These are phyloP conservation scores for Halophytophthora batemanensis DNA, from an alignment of 352 stramenopile species.

Conservation along the genomic window DNA sequence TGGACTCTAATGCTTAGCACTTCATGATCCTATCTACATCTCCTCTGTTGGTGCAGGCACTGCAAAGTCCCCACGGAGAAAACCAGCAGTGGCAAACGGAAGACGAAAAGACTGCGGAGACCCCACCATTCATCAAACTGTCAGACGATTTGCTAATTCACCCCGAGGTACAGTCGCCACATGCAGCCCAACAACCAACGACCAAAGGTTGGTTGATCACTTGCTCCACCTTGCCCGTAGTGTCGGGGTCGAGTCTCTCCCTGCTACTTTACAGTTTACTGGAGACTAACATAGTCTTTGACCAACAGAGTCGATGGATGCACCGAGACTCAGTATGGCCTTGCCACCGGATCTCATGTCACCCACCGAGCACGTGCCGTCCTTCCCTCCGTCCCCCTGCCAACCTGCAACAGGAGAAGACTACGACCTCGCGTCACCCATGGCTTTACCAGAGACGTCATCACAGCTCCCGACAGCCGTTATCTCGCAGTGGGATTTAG, in stretches of 20 bases:
- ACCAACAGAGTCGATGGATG: slow-evolving; percentile 2
- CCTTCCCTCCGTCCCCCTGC: slow-evolving; percentile 35
- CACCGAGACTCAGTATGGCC: not conserved
- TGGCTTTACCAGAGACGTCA: slow-evolving; percentile 49
- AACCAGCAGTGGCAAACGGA: slow-evolving; percentile 47
- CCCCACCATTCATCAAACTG: not conserved
- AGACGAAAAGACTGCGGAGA: slow-evolving; percentile 15
- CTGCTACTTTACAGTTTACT: not conserved
- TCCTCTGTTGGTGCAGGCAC: slow-evolving; percentile 31
- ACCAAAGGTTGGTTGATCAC: no score
- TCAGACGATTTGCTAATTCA: not conserved
- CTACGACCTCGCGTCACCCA: slow-evolving; percentile 63
- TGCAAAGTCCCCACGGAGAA: slow-evolving; percentile 69
- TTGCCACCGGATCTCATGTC: slow-evolving; percentile 37
- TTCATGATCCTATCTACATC: not conserved
- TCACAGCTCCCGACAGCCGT: slow-evolving; percentile 12
- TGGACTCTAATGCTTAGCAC: not conserved
- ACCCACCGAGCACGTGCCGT: slow-evolving; percentile 32
- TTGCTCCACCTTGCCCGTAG: no score
- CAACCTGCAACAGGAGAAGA: slow-evolving; percentile 39
- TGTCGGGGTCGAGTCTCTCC: no score
- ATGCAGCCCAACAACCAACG: not conserved
- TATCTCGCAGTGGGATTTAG: slow-evolving; percentile 22
- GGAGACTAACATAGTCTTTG: slow-evolving; percentile 1
- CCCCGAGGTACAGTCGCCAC: slow-evolving; percentile 19